Conservation (phyloP, 1,139 yeast genomes). For the Yamadazyma friedrichii region DNA sequence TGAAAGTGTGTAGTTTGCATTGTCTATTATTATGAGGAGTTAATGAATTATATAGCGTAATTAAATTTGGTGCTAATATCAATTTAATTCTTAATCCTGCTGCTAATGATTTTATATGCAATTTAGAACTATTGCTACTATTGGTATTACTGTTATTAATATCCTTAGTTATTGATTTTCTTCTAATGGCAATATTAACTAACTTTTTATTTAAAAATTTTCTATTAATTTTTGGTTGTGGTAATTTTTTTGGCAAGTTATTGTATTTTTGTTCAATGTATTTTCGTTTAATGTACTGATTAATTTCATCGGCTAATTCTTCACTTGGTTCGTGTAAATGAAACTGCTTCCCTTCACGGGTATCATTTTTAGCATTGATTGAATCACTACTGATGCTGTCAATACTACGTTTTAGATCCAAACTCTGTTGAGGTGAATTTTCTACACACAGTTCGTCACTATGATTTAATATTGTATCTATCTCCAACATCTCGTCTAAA, state of each 20-base stretch:
- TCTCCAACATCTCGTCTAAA: constrained; percentile 11
- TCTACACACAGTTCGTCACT: constrained; percentile 17
- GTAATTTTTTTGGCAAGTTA: constrained; percentile 10
- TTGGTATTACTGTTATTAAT: constrained; percentile 4
- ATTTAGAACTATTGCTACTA: constrained; percentile 21
- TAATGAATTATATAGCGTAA: constrained; percentile 42
- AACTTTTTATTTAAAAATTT: constrained; percentile 23
- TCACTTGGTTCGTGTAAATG: constrained; percentile 8
- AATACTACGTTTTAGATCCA: neutral
- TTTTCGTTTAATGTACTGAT: constrained; percentile 11
- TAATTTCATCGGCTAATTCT: constrained; percentile 13
- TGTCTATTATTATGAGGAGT: constrained; percentile 31
- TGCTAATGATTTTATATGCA: constrained; percentile 52
- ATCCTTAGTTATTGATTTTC: constrained; percentile 21
- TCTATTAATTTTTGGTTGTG: constrained; percentile 26
- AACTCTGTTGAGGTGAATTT: constrained; percentile 11
- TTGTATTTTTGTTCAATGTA: constrained; percentile 2
- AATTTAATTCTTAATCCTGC: constrained; percentile 52
- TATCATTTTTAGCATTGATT: neutral
- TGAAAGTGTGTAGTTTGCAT: constrained; percentile 10
- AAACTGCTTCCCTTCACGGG: too few relatives aligned
- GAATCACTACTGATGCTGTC: neutral
- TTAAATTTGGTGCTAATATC: constrained; percentile 43
- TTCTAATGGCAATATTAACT: constrained; percentile 41
- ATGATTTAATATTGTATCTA: constrained; percentile 14